phyloP scores from a whole-genome alignment of 306 rosid genomes.

The Albizia julibrissin region DNA sequence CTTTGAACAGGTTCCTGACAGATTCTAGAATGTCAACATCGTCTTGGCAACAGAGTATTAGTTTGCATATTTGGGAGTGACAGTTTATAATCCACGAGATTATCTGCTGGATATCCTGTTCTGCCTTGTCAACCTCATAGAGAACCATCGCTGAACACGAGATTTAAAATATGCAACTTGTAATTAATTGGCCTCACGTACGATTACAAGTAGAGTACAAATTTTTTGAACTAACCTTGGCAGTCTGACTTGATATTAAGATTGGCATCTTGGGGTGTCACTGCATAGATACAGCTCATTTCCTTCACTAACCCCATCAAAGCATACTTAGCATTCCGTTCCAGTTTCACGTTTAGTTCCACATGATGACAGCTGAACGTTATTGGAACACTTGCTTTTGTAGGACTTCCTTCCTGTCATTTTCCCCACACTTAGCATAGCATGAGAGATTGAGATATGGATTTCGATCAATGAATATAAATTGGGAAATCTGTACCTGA shows the following conservation, averaged over 20 bases:
- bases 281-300: slow-evolving; percentile 62
- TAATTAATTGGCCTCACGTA: slow-evolving; percentile 20
- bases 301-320: slow-evolving; percentile 76
- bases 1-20: slow-evolving; percentile 59
- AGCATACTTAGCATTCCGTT: slow-evolving; percentile 75
- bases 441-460: slow-evolving; percentile 19
- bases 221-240: slow-evolving; percentile 53
- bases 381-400: slow-evolving; percentile 68
- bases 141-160: slow-evolving; percentile 66
- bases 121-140: slow-evolving; percentile 70
- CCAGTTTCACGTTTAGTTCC: slow-evolving; percentile 69
- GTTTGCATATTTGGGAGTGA: slow-evolving; percentile 66
- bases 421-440: neutral
- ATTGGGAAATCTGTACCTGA: slow-evolving; percentile 52
- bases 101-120: slow-evolving; percentile 70
- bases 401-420: slow-evolving; percentile 67
- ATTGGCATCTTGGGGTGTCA: slow-evolving; percentile 63
- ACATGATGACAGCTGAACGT: slow-evolving; percentile 75
- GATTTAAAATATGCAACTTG: slow-evolving; percentile 23
- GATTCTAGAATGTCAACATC: slow-evolving; percentile 55
- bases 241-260: slow-evolving; percentile 50
- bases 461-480: neutral
- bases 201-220: neutral
- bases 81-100: slow-evolving; percentile 85
- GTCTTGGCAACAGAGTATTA: slow-evolving; percentile 76